Conservation (phyloP, 257 asterid genomes). For the Solanum chmielewskii region DNA sequence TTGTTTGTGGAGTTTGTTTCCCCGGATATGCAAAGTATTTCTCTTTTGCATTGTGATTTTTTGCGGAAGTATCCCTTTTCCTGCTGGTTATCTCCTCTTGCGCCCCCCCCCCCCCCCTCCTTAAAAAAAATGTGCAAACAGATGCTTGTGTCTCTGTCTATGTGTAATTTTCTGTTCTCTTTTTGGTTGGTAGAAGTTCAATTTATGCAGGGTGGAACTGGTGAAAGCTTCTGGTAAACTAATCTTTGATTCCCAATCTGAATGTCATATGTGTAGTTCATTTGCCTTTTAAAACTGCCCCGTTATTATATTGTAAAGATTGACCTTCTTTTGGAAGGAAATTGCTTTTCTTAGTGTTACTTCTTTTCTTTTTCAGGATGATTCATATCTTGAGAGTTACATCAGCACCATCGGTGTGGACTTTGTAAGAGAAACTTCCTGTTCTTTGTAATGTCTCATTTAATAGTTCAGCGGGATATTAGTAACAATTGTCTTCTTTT, state of each 20-base stretch:
- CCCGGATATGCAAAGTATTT: neutral
- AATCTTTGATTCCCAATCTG: neutral
- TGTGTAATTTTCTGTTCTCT: neutral
- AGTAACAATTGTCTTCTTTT: neutral
- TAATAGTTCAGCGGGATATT: neutral
- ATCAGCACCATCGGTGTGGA: constrained; percentile 95
- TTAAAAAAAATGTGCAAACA: neutral
- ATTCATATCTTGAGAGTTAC: constrained; percentile 89
- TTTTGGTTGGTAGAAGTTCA: neutral
- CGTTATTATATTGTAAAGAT: neutral
- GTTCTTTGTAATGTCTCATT: neutral
- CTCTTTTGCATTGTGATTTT: neutral
- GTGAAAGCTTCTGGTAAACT: neutral
- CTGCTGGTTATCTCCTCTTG: neutral
- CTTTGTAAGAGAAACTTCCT: constrained; percentile 52
- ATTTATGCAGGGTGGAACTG: neutral
- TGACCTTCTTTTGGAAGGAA: neutral
- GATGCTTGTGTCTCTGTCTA: neutral
- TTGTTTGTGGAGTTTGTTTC: neutral
- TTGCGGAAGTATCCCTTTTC: neutral
- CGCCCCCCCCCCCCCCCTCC: no score
- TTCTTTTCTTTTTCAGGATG: constrained; percentile 45
- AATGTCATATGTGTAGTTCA: neutral
- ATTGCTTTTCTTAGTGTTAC: constrained; percentile 2
- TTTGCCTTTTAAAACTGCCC: neutral